Percentiles rank a stretch among this genome's conserved stretches.
Evolutionary conservation across 768 basidiomycete genomes (phyloP).

Genomic region (Rhodotorula diobovata): DNA sequence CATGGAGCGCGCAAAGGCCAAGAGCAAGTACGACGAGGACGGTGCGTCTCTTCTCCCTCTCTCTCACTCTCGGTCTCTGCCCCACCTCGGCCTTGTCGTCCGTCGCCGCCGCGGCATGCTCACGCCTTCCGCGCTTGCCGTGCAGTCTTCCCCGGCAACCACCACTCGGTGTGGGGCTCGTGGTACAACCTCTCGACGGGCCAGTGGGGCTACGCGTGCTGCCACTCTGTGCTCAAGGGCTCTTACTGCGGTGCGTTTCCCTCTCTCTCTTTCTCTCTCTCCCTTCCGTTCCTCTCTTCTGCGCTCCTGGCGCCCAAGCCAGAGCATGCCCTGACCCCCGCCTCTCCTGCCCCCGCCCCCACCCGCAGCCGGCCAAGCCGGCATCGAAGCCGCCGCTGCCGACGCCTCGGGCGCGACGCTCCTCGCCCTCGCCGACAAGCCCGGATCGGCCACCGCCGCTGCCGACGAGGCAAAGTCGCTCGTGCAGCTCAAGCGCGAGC

Average conservation of each 20-base stretch:
- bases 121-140: background rate
- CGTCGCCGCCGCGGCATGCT: too few species aligned
- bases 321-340: too few species aligned
- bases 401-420: background rate
- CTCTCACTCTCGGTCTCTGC: background rate
- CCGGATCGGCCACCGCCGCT: background rate
- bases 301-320: background rate
- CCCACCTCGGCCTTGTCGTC: background rate
- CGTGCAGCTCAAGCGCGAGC: slow-evolving; percentile 64
- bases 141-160: slow-evolving; percentile 82
- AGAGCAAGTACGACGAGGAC: slow-evolving; percentile 94
- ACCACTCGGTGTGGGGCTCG: slow-evolving; percentile 95
- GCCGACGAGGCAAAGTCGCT: slow-evolving; percentile 75
- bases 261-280: background rate
- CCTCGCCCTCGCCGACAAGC: background rate
- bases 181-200: slow-evolving; percentile 71
- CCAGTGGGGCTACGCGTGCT: slow-evolving; percentile 91
- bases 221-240: slow-evolving; percentile 70
- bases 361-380: slow-evolving; percentile 32
- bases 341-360: too few species aligned
- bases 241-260: slow-evolving; percentile 40
- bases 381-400: slow-evolving; percentile 28
- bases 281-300: background rate
- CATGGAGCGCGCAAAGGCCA: slow-evolving; percentile 75
- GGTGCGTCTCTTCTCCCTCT: slow-evolving; percentile 51